Percentiles rank a stretch among this genome's conserved stretches.
Conservation (phyloP, 305 asterid species). For the Solanum hybrid region DNA sequence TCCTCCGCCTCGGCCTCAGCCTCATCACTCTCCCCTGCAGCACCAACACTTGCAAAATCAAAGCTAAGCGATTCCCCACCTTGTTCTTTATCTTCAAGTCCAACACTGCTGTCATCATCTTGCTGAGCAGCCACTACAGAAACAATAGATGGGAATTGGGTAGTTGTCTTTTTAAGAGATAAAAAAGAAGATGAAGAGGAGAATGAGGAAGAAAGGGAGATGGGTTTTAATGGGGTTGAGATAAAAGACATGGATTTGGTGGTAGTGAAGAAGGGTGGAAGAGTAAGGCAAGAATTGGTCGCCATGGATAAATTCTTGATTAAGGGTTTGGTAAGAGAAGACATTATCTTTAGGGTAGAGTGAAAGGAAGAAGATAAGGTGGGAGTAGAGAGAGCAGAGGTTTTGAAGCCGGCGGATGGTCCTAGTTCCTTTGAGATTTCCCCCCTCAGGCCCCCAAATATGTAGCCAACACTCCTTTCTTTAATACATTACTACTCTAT, state of each 20-base stretch:
- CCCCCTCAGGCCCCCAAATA: neutral
- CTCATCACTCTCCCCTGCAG: constrained; percentile 19
- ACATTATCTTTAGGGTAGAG: constrained; percentile 13
- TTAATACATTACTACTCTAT: neutral
- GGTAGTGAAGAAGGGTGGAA: constrained; percentile 21
- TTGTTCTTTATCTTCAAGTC: constrained; percentile 29
- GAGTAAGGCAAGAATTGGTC: constrained; percentile 24
- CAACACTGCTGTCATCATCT: constrained; percentile 46
- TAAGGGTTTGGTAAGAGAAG: constrained; percentile 19
- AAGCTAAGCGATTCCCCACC: constrained; percentile 16
- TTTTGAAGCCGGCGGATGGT: constrained; percentile 4
- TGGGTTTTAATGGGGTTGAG: constrained; percentile 20
- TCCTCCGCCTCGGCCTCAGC: constrained; percentile 11
- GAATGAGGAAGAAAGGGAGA: constrained; percentile 23
- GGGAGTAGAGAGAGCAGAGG: neutral
- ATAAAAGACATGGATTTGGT: constrained; percentile 11
- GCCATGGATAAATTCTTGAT: constrained; percentile 30
- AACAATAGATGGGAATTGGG: constrained; percentile 24
- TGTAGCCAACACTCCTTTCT: neutral
- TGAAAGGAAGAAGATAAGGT: neutral
- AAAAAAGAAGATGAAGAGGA: neutral
- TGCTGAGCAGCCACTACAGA: constrained; percentile 39
- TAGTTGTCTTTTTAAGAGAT: constrained; percentile 9
- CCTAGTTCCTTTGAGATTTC: neutral
- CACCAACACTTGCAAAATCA: constrained; percentile 25